Conservation (phyloP, 768 basidiomycete species). For the Boletus insuetus region DNA sequence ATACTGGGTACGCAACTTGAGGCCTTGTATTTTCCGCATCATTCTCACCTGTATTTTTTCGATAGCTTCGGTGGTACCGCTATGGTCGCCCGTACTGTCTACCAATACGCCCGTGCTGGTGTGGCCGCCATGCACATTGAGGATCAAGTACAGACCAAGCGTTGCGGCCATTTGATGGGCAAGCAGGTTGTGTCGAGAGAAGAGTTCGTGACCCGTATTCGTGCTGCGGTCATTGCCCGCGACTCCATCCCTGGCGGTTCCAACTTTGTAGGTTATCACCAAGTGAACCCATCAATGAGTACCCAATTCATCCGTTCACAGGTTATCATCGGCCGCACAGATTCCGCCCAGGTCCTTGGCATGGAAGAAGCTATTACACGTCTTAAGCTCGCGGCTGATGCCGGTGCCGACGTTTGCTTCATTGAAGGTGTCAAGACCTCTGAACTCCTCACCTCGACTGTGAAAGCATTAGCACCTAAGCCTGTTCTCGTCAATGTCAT, state of each 20-base stretch:
- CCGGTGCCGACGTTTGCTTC: constrained; percentile 78
- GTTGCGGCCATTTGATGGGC: constrained; percentile 76
- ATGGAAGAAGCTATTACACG: constrained; percentile 73
- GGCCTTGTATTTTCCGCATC: not conserved
- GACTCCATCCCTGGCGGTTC: constrained; percentile 73
- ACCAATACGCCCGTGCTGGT: constrained; percentile 65
- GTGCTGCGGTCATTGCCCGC: constrained; percentile 74
- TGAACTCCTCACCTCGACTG: constrained; percentile 60
- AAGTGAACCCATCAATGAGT: not conserved
- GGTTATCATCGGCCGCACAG: constrained; percentile 75
- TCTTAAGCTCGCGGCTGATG: constrained; percentile 67
- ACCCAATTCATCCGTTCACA: constrained; percentile 17
- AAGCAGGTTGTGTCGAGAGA: constrained; percentile 82
- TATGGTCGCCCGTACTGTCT: constrained; percentile 73
- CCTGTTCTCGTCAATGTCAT: constrained; percentile 81
- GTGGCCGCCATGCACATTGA: constrained; percentile 78
- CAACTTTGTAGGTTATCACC: constrained; percentile 53
- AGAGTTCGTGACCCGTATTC: constrained; percentile 70
- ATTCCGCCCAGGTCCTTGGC: constrained; percentile 74
- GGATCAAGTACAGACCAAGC: constrained; percentile 79
- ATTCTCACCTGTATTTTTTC: constrained; percentile 6
- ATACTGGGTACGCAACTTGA: constrained; percentile 55
- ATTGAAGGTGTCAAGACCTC: constrained; percentile 75
- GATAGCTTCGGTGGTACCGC: constrained; percentile 65
- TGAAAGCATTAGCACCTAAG: constrained; percentile 66